Conservation (phyloP, 1,284 basidiomycete genomes). For the Fomitiporia mediterranea region DNA sequence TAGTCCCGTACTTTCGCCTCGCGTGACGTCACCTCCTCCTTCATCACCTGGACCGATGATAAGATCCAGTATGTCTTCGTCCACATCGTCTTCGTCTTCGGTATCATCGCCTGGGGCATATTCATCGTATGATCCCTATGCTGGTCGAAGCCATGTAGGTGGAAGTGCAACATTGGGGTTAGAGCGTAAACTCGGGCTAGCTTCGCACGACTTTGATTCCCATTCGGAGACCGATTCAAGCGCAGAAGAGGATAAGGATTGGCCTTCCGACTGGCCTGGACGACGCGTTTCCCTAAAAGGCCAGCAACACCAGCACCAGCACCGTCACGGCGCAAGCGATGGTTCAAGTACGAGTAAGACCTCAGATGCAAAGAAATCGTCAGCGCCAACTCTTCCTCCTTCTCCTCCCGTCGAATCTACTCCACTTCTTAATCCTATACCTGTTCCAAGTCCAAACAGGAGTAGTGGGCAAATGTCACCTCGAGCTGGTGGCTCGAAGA, state of each 20-base stretch:
- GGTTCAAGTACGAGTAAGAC: not conserved
- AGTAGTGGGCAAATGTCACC: not conserved
- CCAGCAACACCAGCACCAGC: not conserved
- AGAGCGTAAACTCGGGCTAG: constrained; percentile 11
- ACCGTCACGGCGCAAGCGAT: not conserved
- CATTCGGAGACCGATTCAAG: not conserved
- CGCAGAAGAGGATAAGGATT: constrained; percentile 5
- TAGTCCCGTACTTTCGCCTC: not conserved
- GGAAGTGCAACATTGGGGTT: constrained; percentile 7
- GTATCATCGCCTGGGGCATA: constrained; percentile 1
- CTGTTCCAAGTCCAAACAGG: not conserved
- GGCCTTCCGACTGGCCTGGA: constrained; percentile 5
- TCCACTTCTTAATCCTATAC: not conserved
- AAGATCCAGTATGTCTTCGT: not conserved
- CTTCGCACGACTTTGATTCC: not conserved
- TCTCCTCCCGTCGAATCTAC: not conserved
- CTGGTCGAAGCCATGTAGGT: not conserved
- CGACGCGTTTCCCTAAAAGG: not conserved
- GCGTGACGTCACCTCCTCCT: not conserved
- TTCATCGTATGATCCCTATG: not conserved
- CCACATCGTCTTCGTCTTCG: constrained; percentile 3
- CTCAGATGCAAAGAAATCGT: not conserved
- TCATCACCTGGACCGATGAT: not conserved
- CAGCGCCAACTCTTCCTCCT: not conserved
- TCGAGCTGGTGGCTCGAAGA: not conserved